Conservation (phyloP, 768 basidiomycete genomes). For the Hygrophorus russula region DNA sequence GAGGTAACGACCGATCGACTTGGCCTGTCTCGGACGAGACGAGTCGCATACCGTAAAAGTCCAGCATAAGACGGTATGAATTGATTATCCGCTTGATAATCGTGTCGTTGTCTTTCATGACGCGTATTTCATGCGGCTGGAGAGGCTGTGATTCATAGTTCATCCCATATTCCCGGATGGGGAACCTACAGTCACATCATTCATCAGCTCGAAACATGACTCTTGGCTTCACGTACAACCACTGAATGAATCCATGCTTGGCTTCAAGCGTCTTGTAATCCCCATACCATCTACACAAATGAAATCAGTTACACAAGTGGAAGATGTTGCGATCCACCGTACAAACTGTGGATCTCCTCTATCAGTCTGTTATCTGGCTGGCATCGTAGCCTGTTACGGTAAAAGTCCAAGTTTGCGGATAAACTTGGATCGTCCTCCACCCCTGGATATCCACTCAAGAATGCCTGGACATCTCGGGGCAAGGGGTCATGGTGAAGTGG, state of each 20-base stretch:
- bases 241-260: constrained; percentile 69
- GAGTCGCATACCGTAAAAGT: constrained; percentile 71
- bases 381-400: constrained; percentile 44
- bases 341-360: constrained; percentile 55
- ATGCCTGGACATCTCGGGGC: constrained; percentile 46
- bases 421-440: constrained; percentile 24
- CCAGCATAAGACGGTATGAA: constrained; percentile 67
- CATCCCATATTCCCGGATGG: constrained; percentile 65
- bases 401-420: constrained; percentile 49
- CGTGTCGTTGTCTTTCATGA: constrained; percentile 39
- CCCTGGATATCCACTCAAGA: constrained; percentile 43
- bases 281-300: constrained; percentile 44
- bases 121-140: constrained; percentile 48
- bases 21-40: constrained; percentile 47
- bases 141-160: constrained; percentile 59
- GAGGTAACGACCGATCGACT: constrained; percentile 37
- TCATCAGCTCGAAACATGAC: neutral
- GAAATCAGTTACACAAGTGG: neutral
- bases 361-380: constrained; percentile 50
- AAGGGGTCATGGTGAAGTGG: constrained; percentile 16
- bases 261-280: constrained; percentile 52
- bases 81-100: constrained; percentile 39
- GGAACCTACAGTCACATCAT: constrained; percentile 35
- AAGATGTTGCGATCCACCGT: neutral
- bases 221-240: constrained; percentile 43